Evolutionary conservation across 257 asterid species (phyloP).

Genomic region (Fraxinus anomala): DNA sequence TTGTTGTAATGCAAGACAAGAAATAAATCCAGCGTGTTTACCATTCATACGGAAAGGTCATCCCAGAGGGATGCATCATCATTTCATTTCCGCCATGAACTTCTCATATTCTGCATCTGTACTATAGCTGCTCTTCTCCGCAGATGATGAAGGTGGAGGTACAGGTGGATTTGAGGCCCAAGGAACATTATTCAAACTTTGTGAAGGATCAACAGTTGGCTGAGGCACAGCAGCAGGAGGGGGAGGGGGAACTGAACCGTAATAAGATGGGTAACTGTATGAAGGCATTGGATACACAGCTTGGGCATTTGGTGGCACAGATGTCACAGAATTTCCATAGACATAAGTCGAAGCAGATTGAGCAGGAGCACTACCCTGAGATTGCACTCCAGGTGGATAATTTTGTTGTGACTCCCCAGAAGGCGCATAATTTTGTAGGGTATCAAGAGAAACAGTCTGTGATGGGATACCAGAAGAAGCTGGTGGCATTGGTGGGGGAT

Average conservation of each 20-base stretch:
- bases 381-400: conserved; percentile 79
- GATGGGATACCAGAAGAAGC: conserved; percentile 53
- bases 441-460: conserved; percentile 52
- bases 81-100: conserved; percentile 95
- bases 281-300: conserved; percentile 56
- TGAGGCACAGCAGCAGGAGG: conserved; percentile 39
- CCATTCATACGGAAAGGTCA: conserved; percentile 30
- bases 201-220: conserved; percentile 55
- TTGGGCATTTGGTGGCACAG: conserved; percentile 62
- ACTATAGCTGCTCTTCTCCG: conserved; percentile 54
- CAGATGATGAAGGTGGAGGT: conserved; percentile 62
- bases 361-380: conserved; percentile 54
- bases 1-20: not conserved
- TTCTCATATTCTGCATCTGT: conserved; percentile 84
- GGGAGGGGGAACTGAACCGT: conserved; percentile 72
- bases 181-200: conserved; percentile 62
- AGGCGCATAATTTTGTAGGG: conserved; percentile 56
- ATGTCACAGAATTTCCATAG: conserved; percentile 48
- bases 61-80: conserved; percentile 13
- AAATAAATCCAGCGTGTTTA: conserved; percentile 15
- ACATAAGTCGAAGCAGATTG: conserved; percentile 58
- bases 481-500: conserved; percentile 66
- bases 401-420: conserved; percentile 65
- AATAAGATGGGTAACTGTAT: conserved; percentile 65
- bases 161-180: conserved; percentile 76